These are phyloP conservation scores for Komagataella pseudopastoris DNA, from an alignment of 805 yeast genomes.

Conservation along the genomic window DNA sequence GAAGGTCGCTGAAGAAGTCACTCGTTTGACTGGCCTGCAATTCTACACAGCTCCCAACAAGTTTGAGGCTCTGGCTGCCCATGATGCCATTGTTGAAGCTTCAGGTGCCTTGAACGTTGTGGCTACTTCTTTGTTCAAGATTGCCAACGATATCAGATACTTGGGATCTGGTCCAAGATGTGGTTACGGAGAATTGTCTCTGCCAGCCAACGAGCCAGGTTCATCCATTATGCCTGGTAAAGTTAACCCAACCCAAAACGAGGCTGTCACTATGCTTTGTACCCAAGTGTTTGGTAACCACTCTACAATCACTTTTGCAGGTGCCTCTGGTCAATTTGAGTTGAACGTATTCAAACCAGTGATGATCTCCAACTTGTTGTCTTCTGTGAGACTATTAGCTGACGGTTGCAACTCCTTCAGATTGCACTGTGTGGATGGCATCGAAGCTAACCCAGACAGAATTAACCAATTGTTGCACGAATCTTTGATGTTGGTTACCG, in stretches of 20 bases:
- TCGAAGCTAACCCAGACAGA: conserved; percentile 76
- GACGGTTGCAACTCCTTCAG: conserved; percentile 89
- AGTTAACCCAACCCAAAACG: conserved; percentile 98
- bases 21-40: conserved; percentile 75
- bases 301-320: conserved; percentile 89
- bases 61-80: conserved; percentile 98
- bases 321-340: conserved; percentile 98
- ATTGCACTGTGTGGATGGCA: conserved; percentile 90
- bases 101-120: conserved; percentile 95
- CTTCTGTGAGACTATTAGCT: conserved; percentile 77
- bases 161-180: conserved; percentile 99
- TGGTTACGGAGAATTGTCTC: conserved; percentile 90
- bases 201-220: conserved; percentile 99
- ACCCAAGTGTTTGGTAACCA: conserved; percentile 97
- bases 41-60: conserved; percentile 96
- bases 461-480: conserved; percentile 83
- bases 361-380: conserved; percentile 78
- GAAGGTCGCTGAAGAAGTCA: conserved; percentile 75
- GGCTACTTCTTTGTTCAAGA: conserved; percentile 87
- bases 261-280: conserved; percentile 97
- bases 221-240: conserved; percentile 99
- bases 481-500: conserved; percentile 96
- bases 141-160: conserved; percentile 96
- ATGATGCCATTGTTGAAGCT: conserved; percentile 95
- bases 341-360: conserved; percentile 97